phyloP scores from a whole-genome alignment of 75 land plant genomes.

The Picea glauca region DNA sequence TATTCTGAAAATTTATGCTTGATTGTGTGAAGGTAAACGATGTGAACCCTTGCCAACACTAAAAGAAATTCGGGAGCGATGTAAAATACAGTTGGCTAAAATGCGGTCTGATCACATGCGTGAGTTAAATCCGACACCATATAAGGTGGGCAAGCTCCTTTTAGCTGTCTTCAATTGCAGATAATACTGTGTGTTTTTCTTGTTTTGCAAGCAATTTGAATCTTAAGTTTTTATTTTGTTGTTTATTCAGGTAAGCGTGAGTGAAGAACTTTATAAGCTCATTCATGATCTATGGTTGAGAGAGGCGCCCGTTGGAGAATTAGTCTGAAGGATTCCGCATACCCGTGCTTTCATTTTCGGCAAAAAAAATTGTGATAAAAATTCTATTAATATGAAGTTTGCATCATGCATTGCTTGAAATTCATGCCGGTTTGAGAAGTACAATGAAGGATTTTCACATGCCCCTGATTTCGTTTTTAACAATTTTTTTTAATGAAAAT shows the following conservation, averaged over 20 bases:
- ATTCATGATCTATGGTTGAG: slow-evolving; percentile 97
- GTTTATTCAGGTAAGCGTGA: slow-evolving; percentile 84
- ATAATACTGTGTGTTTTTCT: background rate
- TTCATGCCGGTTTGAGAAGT: too few species aligned
- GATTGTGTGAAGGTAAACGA: slow-evolving; percentile 8
- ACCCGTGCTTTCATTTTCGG: too few species aligned
- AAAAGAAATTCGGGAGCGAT: slow-evolving; percentile 19
- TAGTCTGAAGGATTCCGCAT: slow-evolving; percentile 33
- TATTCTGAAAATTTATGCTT: background rate
- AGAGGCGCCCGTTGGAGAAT: slow-evolving; percentile 96
- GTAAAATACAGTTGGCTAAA: slow-evolving; percentile 34
- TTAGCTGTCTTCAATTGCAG: too few species aligned
- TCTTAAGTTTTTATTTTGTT: background rate
- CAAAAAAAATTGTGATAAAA: too few species aligned
- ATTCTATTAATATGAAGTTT: too few species aligned
- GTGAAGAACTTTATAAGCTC: slow-evolving; percentile 84
- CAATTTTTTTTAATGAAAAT: too few species aligned
- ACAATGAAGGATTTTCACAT: too few species aligned
- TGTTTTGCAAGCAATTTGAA: background rate
- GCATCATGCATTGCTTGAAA: too few species aligned
- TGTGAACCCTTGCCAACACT: slow-evolving; percentile 32
- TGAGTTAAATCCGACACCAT: slow-evolving; percentile 46
- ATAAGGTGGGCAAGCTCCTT: slow-evolving; percentile 27
- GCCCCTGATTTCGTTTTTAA: too few species aligned
- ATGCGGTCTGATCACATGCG: slow-evolving; percentile 59